Base-by-base conservation (phyloP, 805 yeast genomes). In the Kluyveromyces starmeri region DNA sequence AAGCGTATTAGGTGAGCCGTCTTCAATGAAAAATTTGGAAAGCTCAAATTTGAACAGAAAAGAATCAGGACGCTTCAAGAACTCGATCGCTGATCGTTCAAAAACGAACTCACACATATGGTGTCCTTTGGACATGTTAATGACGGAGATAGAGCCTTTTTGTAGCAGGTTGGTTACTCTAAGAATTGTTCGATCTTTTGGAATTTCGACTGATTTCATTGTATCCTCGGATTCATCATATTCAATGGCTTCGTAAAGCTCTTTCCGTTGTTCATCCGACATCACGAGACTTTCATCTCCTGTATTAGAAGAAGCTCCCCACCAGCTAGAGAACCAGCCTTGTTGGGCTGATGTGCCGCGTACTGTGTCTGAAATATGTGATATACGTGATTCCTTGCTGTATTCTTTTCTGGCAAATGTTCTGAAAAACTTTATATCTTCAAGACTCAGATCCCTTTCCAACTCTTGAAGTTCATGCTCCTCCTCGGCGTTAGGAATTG, bases 191-290 rank as follows among this genome's bases (percentile, higher is more conserved):
- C 83, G 62, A 38, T 85, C 94, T 35, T 75, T 71, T 0, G 96
- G 94, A 2, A 82, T 49, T 39, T 81, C 78, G 5, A 76, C 59
- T 1, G 78, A 62, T 19, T 74, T 27, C 5, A 41, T 13, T 5
- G 34, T 33, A 16, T 63, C 64, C 32, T 70, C 65, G 14, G 66
- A 58, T 41, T 88, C 95, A 46, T 88, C 83, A 46, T 78, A 88
- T 42, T 88, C 99, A 43, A 92, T 88, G 0, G 96, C 94, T 40
- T 84, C 94, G 50, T 85, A 88, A 14, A 92, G 65, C 39, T 94
- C 98, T 50, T 84, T 70, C 42, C 83, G 70, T 50, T 92, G 96
- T 45, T 86, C 95, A 10, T 84, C 95, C 0, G 92, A 74, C 54
- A 92, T 71, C 5, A 65, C 63, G 18, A 77, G 53, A 2, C 10